Evolutionary conservation across 176 grass and related monocot genomes (phyloP).

Genomic region (Guadua angustifolia): DNA sequence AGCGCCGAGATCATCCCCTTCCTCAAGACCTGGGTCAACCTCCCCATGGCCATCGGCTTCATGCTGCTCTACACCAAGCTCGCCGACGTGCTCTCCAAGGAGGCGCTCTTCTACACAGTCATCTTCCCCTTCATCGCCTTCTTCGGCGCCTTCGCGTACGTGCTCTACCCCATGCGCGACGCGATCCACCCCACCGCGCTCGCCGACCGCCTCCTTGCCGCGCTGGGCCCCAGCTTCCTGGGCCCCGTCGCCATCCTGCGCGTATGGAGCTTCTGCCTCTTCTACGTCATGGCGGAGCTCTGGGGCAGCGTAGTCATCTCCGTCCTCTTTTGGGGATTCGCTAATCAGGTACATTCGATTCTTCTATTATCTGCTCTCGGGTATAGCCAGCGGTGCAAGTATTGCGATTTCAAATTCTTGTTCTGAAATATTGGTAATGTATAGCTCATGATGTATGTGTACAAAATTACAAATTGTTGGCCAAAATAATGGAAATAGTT

Average conservation of each 20-base stretch:
- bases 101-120: slow-evolving; percentile 93
- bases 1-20: slow-evolving; percentile 99
- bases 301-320: slow-evolving; percentile 98
- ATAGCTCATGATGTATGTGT: not conserved
- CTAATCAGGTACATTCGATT: slow-evolving; percentile 70
- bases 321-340: slow-evolving; percentile 95
- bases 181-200: slow-evolving; percentile 86
- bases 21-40: slow-evolving; percentile 98
- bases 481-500: slow-evolving; percentile 3
- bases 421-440: not conserved
- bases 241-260: slow-evolving; percentile 82
- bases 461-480: not conserved
- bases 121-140: slow-evolving; percentile 97
- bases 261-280: slow-evolving; percentile 97
- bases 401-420: not conserved
- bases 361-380: not conserved
- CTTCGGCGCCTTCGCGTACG: slow-evolving; percentile 76
- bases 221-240: slow-evolving; percentile 81
- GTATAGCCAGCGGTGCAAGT: not conserved
- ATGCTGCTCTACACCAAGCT: slow-evolving; percentile 99
- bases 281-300: slow-evolving; percentile 97
- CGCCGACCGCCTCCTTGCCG: slow-evolving; percentile 64
- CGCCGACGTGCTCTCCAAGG: slow-evolving; percentile 80
- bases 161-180: slow-evolving; percentile 84
- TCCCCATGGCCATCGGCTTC: slow-evolving; percentile 97